A percentile compares a stretch with the other conserved stretches of the same genome.
Conservation (phyloP, 768 basidiomycete species). For the Termitomyces heimii region DNA sequence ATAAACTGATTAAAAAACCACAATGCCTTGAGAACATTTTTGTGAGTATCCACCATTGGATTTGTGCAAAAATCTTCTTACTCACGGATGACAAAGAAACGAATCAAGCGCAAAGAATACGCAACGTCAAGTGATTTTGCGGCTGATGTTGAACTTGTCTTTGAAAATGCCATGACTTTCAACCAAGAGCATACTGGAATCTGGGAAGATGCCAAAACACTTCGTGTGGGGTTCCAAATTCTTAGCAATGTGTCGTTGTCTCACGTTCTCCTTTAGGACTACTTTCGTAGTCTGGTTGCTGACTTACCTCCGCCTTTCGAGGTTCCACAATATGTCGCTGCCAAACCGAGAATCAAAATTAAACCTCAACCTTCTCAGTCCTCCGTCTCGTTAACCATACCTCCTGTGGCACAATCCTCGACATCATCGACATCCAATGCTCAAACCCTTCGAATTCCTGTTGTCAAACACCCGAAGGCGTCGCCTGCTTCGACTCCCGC, state of each 20-base stretch:
- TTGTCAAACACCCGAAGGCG: slow-evolving; percentile 11
- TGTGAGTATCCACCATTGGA: slow-evolving; percentile 36
- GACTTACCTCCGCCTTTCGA: slow-evolving; percentile 65
- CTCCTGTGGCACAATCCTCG: slow-evolving; percentile 7
- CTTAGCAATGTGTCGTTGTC: slow-evolving; percentile 4
- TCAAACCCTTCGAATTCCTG: slow-evolving; percentile 34
- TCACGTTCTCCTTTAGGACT: slow-evolving; percentile 39
- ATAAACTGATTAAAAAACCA: slow-evolving; percentile 72
- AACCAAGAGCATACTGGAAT: slow-evolving; percentile 83
- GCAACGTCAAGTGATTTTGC: slow-evolving; percentile 61
- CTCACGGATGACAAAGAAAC: slow-evolving; percentile 45
- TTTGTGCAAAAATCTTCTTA: not conserved
- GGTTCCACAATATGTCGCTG: slow-evolving; percentile 55
- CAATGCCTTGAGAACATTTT: slow-evolving; percentile 75
- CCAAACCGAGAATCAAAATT: slow-evolving; percentile 64
- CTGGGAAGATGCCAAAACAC: slow-evolving; percentile 69
- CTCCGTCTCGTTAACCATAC: slow-evolving; percentile 14
- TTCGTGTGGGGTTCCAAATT: slow-evolving; percentile 44
- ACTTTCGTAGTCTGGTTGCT: slow-evolving; percentile 71
- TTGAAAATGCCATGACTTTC: slow-evolving; percentile 83
- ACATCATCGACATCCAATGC: slow-evolving; percentile 16
- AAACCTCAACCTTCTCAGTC: slow-evolving; percentile 43
- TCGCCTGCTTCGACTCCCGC: slow-evolving; percentile 16
- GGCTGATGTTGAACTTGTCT: slow-evolving; percentile 85
- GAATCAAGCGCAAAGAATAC: slow-evolving; percentile 79